Evolutionary conservation across 768 basidiomycete species (phyloP).

Genomic region (Ramaria sp.): DNA sequence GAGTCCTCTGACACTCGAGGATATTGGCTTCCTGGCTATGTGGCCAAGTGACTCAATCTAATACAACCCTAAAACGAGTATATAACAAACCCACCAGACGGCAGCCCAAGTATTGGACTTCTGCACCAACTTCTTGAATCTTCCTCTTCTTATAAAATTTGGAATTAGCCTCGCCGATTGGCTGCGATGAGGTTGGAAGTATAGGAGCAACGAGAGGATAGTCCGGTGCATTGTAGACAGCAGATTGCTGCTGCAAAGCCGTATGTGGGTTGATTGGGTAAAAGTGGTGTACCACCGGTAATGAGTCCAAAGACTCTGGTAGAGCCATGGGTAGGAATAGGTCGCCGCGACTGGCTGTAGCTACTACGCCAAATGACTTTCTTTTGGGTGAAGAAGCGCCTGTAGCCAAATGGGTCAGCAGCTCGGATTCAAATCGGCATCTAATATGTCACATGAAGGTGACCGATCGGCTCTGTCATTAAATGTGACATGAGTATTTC

Average conservation of each 20-base stretch:
- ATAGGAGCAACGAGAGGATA: background rate
- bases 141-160: background rate
- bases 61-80: background rate
- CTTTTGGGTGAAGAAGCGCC: too few relatives aligned
- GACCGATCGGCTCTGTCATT: too few relatives aligned
- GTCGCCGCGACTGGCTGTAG: too few relatives aligned
- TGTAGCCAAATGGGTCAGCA: too few relatives aligned
- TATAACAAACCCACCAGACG: background rate
- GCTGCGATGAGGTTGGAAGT: background rate
- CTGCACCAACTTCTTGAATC: background rate
- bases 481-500: too few relatives aligned
- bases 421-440: too few relatives aligned
- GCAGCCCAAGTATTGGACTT: background rate
- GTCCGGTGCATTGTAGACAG: background rate
- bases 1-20: background rate
- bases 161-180: background rate
- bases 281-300: conserved; percentile 4
- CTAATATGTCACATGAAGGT: too few relatives aligned
- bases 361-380: too few relatives aligned
- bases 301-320: background rate
- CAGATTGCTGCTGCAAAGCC: background rate
- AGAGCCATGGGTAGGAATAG: background rate
- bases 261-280: conserved; percentile 5
- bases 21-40: background rate
- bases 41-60: background rate